Evolutionary conservation across 176 grass and related monocot species (phyloP), one percentile per base, ranked within the genome.

Genomic region (Avena atlantica): DNA sequence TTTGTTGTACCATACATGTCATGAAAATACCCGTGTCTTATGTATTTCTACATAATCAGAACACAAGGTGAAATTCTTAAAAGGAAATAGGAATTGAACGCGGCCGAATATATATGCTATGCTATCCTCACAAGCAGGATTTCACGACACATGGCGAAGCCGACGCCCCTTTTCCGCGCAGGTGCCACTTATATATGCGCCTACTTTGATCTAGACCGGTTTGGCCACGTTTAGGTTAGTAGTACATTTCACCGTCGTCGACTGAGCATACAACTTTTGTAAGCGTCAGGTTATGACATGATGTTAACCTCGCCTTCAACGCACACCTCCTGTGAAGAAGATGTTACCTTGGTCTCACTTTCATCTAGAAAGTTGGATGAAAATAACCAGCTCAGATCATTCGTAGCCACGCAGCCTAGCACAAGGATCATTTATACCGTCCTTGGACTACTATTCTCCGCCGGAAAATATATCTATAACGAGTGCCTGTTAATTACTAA

Each of bases 161-260:
- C 60, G 31, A 23, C 20, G 20, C 10, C 45, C 62, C 86, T 68
- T 68, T 17, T 82, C 85, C 61, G 4, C 61, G 4, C 63, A 44
- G n/a, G 52, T 63, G 63, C 0, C 70, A 73, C 64, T 84, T 27
- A 80, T 49, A 70, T 16, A 11, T 55, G 29, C 25, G 29, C 57
- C 44, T 34, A 47, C 50, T 70, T 59, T 53, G 78, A 78, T 76
- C 56, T 21, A 3, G 10, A 86, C 70, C 19, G 60, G 20, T 52
- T 53, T 60, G 9, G 62, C 70, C 81, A 81, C 17, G 88, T 81
- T 81, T 7, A 58, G 67, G 34, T 16, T 36, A 70, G 16, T 66
- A 48, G 67, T 17, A 76, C 37, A 42, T 42, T 7, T 12, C 23
- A n/a, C 25, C 5, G 31, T 81, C n/a, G 37, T 81, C n/a, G 37